Percentiles rank a stretch among this genome's conserved stretches.
These are phyloP conservation scores for Fomitopsis palustris DNA, from an alignment of 1,284 basidiomycete genomes.

Conservation along the genomic window DNA sequence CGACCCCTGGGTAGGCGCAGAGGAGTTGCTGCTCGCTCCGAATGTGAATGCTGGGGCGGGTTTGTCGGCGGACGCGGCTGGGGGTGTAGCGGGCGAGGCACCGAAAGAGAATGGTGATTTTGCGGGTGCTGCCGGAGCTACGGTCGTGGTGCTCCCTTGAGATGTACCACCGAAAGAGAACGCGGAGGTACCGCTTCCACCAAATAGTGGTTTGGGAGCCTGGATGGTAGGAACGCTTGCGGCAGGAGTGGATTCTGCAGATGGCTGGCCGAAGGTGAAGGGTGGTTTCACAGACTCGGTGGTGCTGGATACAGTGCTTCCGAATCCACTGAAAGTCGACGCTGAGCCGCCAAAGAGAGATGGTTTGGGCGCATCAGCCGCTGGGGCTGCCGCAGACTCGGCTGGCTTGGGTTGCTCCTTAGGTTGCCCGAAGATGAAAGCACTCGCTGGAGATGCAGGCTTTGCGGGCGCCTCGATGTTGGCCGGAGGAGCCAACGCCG, in stretches of 20 bases:
- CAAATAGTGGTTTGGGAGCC: conserved; percentile 27
- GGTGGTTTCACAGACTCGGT: conserved; percentile 15
- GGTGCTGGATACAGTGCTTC: conserved; percentile 2
- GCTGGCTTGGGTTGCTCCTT: not conserved
- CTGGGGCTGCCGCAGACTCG: not conserved
- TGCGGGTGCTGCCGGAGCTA: conserved; percentile 13
- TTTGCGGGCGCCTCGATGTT: not conserved
- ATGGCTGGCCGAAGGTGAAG: conserved; percentile 8
- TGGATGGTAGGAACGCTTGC: conserved; percentile 16
- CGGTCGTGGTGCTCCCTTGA: conserved; percentile 1
- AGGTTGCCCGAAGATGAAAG: conserved; percentile 14
- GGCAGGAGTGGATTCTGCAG: conserved; percentile 13
- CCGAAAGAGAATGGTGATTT: conserved; percentile 26
- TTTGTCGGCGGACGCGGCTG: conserved; percentile 18
- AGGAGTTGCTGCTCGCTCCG: conserved; percentile 11
- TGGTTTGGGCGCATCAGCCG: conserved; percentile 1
- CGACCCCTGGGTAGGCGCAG: conserved; percentile 6
- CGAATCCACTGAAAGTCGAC: conserved; percentile 10
- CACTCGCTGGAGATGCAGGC: conserved; percentile 1
- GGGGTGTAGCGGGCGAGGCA: conserved; percentile 16
- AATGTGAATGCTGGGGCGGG: conserved; percentile 17
- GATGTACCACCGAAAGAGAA: conserved; percentile 22
- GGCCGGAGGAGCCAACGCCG: not conserved
- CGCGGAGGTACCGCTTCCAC: conserved; percentile 13
- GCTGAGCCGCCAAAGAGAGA: conserved; percentile 8